These are phyloP conservation scores for Rosa hybrid DNA, from an alignment of 331 rosid species.

Conservation along the genomic window DNA sequence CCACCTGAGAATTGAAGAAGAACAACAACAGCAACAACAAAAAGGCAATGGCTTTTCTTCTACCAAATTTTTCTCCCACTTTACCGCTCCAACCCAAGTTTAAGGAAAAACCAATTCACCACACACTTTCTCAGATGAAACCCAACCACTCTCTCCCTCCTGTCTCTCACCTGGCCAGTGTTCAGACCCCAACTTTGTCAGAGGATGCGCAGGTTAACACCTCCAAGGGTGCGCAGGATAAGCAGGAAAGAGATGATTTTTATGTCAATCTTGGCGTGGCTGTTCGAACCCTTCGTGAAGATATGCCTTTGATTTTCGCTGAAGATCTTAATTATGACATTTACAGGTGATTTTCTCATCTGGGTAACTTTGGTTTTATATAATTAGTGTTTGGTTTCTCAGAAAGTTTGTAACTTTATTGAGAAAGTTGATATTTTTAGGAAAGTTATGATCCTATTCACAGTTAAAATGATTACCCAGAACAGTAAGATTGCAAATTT, in stretches of 20 bases:
- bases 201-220: conserved; percentile 57
- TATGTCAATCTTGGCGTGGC: conserved; percentile 88
- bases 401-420: conserved; percentile 3
- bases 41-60: conserved; percentile 71
- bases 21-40: not conserved
- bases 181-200: conserved; percentile 40
- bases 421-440: not conserved
- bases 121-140: conserved; percentile 43
- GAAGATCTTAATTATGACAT: conserved; percentile 88
- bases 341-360: conserved; percentile 62
- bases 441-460: not conserved
- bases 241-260: conserved; percentile 65
- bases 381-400: conserved; percentile 18
- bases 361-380: conserved; percentile 11
- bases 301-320: conserved; percentile 69
- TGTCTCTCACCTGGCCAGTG: conserved; percentile 35
- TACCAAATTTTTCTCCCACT: conserved; percentile 64
- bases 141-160: conserved; percentile 37
- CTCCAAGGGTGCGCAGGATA: conserved; percentile 49
- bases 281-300: conserved; percentile 90
- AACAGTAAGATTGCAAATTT: not conserved
- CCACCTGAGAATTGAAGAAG: conserved; percentile 8
- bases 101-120: conserved; percentile 51
- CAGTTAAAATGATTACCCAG: not conserved
- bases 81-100: conserved; percentile 52